Evolutionary conservation across 768 basidiomycete species (phyloP).

Genomic region (Pholiota microspora): DNA sequence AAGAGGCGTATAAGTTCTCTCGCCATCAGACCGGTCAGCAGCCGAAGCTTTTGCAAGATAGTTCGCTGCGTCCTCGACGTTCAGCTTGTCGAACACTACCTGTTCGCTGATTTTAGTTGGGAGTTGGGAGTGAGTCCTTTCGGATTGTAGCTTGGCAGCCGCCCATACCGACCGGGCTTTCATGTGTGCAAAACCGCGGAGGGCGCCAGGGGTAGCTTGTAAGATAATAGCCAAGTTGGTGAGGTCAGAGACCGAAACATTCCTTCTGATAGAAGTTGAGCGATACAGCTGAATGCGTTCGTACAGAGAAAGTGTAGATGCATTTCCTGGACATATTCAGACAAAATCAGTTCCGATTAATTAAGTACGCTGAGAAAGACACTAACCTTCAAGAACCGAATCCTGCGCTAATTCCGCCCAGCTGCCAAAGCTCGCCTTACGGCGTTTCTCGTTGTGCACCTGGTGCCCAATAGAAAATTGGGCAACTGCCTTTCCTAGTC

Average conservation of each 20-base stretch:
- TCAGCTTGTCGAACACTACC: conserved; percentile 51
- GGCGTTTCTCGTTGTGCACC: neutral
- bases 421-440: conserved; percentile 16
- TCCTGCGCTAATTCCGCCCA: conserved; percentile 32
- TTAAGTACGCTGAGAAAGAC: neutral
- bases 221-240: conserved; percentile 58
- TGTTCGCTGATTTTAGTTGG: conserved; percentile 41
- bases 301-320: conserved; percentile 26
- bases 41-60: conserved; percentile 15
- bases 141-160: conserved; percentile 14
- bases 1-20: conserved; percentile 35
- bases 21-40: conserved; percentile 15
- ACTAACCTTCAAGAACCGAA: conserved; percentile 30
- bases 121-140: conserved; percentile 21
- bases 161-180: conserved; percentile 43
- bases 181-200: conserved; percentile 34
- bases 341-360: conserved; percentile 5
- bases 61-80: conserved; percentile 51
- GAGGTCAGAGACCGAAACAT: conserved; percentile 44
- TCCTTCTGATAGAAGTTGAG: conserved; percentile 41
- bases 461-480: conserved; percentile 5
- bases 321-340: conserved; percentile 13
- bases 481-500: conserved; percentile 13
- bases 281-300: conserved; percentile 56
- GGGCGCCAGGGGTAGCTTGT: conserved; percentile 28